Percentiles rank a stretch among this genome's conserved stretches.
Evolutionary conservation across 345 rosid species (phyloP).

Genomic region (Gossypium herbaceum): DNA sequence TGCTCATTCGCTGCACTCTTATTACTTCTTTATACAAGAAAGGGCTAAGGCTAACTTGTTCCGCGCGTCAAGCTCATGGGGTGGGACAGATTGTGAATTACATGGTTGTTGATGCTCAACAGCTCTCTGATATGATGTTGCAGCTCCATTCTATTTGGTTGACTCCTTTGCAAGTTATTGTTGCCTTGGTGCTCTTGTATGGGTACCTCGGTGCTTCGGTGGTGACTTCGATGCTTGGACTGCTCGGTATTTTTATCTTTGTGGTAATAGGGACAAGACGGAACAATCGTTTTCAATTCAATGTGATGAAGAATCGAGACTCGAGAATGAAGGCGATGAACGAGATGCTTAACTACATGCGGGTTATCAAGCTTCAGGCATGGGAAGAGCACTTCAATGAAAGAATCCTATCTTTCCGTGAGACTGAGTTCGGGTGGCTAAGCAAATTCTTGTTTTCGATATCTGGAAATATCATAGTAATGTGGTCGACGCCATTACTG

Average conservation of each 20-base stretch:
- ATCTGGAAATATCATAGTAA: conserved; percentile 59
- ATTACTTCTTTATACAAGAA: conserved; percentile 77
- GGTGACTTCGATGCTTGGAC: conserved; percentile 51
- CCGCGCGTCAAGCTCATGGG: conserved; percentile 89
- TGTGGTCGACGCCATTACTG: conserved; percentile 80
- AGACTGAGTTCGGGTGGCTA: conserved; percentile 73
- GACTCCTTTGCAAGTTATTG: conserved; percentile 71
- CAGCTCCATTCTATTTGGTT: conserved; percentile 91
- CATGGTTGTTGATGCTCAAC: conserved; percentile 98
- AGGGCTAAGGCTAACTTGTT: conserved; percentile 69
- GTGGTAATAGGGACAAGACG: conserved; percentile 48
- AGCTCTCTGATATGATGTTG: conserved; percentile 93
- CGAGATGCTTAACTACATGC: conserved; percentile 90
- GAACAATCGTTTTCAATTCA: conserved; percentile 64
- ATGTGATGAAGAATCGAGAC: conserved; percentile 73
- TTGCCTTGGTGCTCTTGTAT: conserved; percentile 67
- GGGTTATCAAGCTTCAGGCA: conserved; percentile 93
- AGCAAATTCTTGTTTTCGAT: conserved; percentile 75
- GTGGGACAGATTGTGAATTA: conserved; percentile 95
- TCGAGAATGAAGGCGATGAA: conserved; percentile 90
- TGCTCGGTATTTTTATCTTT: conserved; percentile 45
- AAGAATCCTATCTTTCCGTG: conserved; percentile 65
- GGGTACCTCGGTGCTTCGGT: conserved; percentile 59
- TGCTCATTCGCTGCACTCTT: conserved; percentile 79
- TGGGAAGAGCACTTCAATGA: conserved; percentile 92